These are phyloP conservation scores for Daldinia bambusicola DNA, from an alignment of 495 filamentous ascomycete genomes.

Conservation along the genomic window DNA sequence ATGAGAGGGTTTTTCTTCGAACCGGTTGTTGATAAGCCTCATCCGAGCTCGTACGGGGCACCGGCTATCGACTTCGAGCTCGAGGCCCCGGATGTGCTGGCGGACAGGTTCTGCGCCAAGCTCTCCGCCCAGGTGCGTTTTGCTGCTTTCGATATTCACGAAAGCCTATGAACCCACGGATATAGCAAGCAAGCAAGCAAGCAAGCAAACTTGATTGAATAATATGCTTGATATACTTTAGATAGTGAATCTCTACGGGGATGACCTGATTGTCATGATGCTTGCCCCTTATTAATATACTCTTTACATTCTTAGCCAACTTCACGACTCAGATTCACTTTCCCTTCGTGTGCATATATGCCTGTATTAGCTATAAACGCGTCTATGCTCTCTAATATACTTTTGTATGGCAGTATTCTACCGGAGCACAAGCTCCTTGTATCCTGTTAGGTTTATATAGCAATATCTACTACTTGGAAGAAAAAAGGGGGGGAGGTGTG, in stretches of 20 bases:
- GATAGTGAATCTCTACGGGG: not conserved
- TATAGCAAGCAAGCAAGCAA: too few species aligned
- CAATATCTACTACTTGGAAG: not conserved
- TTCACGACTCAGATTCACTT: not conserved
- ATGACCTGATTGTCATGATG: too few species aligned
- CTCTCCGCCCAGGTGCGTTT: not conserved
- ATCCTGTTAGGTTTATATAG: conserved; percentile 7
- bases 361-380: conserved; percentile 1
- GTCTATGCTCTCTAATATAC: conserved; percentile 7
- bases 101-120: not conserved
- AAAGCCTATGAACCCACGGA: too few species aligned
- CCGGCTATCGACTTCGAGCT: not conserved
- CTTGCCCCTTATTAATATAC: not conserved
- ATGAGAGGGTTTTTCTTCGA: too few species aligned
- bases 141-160: too few species aligned
- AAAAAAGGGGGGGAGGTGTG: not conserved
- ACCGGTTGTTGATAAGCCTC: too few species aligned
- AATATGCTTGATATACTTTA: too few species aligned
- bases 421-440: not conserved
- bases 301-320: not conserved
- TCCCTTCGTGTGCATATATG: not conserved
- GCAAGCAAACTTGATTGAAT: too few species aligned
- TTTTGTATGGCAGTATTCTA: conserved; percentile 4
- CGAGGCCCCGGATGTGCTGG: not conserved
- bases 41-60: not conserved